These are phyloP conservation scores for Misopates orontium DNA, from an alignment of 257 asterid species.

Conservation along the genomic window DNA sequence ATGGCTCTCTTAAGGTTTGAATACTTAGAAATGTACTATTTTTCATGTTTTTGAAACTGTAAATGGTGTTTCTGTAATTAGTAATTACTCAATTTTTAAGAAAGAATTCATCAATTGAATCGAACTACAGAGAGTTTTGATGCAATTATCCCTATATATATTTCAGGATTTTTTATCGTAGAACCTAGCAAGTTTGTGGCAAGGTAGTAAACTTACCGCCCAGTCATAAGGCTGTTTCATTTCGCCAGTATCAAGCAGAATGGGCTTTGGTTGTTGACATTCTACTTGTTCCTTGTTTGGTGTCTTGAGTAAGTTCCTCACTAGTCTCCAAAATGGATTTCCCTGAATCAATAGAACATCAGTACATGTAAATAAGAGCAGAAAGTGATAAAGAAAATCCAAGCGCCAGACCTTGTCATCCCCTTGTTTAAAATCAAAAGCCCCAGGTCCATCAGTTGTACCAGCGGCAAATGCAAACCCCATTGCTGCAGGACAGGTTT, in stretches of 20 bases:
- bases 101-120: too few species aligned
- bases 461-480: constrained; percentile 99
- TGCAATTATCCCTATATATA: too few species aligned
- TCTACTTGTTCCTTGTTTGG: constrained; percentile 71
- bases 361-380: constrained; percentile 12
- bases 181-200: not conserved
- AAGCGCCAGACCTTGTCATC: constrained; percentile 62
- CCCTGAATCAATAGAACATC: constrained; percentile 53
- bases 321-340: constrained; percentile 86
- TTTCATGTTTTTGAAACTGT: too few species aligned
- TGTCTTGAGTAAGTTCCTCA: constrained; percentile 74
- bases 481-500: constrained; percentile 99
- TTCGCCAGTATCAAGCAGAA: constrained; percentile 95
- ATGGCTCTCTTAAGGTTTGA: too few species aligned
- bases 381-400: not conserved
- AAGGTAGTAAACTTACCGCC: constrained; percentile 72
- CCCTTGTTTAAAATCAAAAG: constrained; percentile 97
- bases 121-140: too few species aligned
- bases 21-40: too few species aligned
- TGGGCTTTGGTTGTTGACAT: constrained; percentile 91
- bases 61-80: too few species aligned
- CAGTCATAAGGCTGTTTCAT: constrained; percentile 96
- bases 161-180: not conserved
- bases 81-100: too few species aligned
- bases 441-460: constrained; percentile 99